Conservation (phyloP, 2,329 filamentous ascomycete genomes). For the Thelonectria rubi region DNA sequence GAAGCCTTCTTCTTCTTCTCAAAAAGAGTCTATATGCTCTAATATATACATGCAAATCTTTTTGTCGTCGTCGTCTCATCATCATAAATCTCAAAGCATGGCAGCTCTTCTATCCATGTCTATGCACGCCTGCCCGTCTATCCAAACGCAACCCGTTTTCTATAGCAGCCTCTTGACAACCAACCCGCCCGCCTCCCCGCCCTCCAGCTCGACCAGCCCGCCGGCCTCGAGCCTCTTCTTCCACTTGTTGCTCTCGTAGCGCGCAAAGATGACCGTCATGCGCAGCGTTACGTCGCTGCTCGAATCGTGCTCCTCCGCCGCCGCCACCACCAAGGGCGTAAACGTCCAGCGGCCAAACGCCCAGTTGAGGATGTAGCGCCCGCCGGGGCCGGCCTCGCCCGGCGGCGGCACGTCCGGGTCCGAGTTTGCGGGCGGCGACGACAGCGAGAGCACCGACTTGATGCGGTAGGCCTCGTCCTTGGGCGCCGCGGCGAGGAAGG, state of each 20-base stretch:
- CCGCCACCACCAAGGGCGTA: slow-evolving; percentile 64
- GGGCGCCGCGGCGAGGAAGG: slow-evolving; percentile 75
- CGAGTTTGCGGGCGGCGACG: slow-evolving; percentile 58
- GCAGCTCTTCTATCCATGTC: slow-evolving; percentile 19
- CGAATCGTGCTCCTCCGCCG: slow-evolving; percentile 61
- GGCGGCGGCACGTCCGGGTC: slow-evolving; percentile 56
- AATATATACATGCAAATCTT: slow-evolving; percentile 20
- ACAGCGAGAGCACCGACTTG: slow-evolving; percentile 72
- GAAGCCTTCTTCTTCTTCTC: slow-evolving; percentile 24
- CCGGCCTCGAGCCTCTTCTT: slow-evolving; percentile 74
- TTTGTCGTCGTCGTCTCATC: slow-evolving; percentile 30
- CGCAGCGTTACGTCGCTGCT: slow-evolving; percentile 66
- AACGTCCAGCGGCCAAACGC: slow-evolving; percentile 97
- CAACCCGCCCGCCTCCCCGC: slow-evolving; percentile 57
- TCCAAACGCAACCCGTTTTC: slow-evolving; percentile 23
- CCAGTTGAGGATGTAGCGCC: slow-evolving; percentile 94
- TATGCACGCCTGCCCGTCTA: slow-evolving; percentile 19
- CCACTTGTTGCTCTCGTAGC: slow-evolving; percentile 80
- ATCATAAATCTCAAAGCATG: slow-evolving; percentile 18
- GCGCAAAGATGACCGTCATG: slow-evolving; percentile 79
- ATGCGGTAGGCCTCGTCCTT: slow-evolving; percentile 97
- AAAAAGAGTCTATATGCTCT: slow-evolving; percentile 32
- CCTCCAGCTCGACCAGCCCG: slow-evolving; percentile 61
- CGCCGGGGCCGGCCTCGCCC: slow-evolving; percentile 41
- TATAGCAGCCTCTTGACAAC: slow-evolving; percentile 61